Base-by-base conservation (phyloP, 352 stramenopile species). In the Paralagenidium karlingii region DNA sequence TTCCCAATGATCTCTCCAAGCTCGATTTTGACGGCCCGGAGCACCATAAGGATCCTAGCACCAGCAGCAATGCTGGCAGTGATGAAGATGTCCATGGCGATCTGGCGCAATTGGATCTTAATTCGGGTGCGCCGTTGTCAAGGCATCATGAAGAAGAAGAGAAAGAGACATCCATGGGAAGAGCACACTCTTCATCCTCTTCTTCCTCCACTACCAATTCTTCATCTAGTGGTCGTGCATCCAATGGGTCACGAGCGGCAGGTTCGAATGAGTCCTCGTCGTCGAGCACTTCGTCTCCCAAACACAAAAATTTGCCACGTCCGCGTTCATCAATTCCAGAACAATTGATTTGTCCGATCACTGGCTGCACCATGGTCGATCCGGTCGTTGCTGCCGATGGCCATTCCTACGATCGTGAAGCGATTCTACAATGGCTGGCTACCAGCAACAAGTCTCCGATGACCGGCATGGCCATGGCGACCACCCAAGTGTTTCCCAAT, bases 321-420 rank as follows among this genome's bases (percentile, higher is more conserved):
- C n/a, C n/a, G n/a, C n/a, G n/a, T n/a, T n/a, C n/a, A n/a, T n/a
- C n/a, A n/a, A n/a, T n/a, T n/a, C n/a, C n/a, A n/a, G n/a, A n/a
- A n/a, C n/a, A n/a, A n/a, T 58, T 87, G 18, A 71, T 80, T 15
- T 96, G 94, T 60, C 91, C 94, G 6, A 98, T 99, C 43, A 97
- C 90, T 8, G 75, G 88, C 18, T 79, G 86, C 36, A 74, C 92
- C n/a, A 97, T 98, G 89, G 40, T 81, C 13, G 91, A 98, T 52
- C 95, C 95, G 5, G 94, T 98, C 16, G 87, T 98, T 8, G 90
- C 92, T 30, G 83, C 83, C 6, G 94, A 98, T 55, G 95, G 95
- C n/a, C 90, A 98, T 52, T 97, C 92, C 18, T 99, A 99, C 62
- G 95, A 99, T 40, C 71, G 92, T 16, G 65, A 73, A 33, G 94